A percentile compares a stretch with the other conserved stretches of the same genome.
Evolutionary conservation across 495 filamentous ascomycete genomes (phyloP).

Genomic region (Diplogelasinospora grovesii): DNA sequence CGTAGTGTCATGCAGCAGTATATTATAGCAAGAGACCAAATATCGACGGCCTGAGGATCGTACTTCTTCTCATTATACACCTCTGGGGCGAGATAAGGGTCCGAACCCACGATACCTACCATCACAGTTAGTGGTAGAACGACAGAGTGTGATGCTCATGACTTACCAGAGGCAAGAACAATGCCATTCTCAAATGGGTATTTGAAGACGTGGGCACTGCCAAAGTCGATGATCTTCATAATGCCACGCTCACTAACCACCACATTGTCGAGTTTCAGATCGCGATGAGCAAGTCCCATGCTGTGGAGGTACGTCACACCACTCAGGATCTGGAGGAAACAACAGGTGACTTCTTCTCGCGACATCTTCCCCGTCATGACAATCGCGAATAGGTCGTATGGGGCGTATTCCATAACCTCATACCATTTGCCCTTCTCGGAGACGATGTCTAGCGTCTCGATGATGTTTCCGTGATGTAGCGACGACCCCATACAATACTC

Average conservation of each 20-base stretch:
- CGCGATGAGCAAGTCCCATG: slow-evolving; percentile 92
- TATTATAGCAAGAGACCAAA: slow-evolving; percentile 98
- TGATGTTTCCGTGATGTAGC: slow-evolving; percentile 95
- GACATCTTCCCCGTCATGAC: slow-evolving; percentile 99
- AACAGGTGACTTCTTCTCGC: slow-evolving; percentile 82
- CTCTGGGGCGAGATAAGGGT: slow-evolving; percentile 94
- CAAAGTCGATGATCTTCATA: slow-evolving; percentile 99
- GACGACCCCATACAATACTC: slow-evolving; percentile 99
- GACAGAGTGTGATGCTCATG: not conserved
- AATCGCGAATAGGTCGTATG: slow-evolving; percentile 92
- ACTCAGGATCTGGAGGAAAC: slow-evolving; percentile 88
- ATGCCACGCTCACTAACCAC: slow-evolving; percentile 97
- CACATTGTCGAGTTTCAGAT: slow-evolving; percentile 97
- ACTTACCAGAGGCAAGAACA: slow-evolving; percentile 78
- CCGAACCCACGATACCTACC: slow-evolving; percentile 90
- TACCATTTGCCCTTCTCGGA: slow-evolving; percentile 95
- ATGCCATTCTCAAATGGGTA: slow-evolving; percentile 96
- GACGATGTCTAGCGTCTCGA: slow-evolving; percentile 95
- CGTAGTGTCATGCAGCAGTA: slow-evolving; percentile 98
- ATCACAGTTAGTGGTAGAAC: slow-evolving; percentile 7
- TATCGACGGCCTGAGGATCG: slow-evolving; percentile 87
- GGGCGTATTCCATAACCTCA: slow-evolving; percentile 99
- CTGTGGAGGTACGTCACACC: slow-evolving; percentile 97
- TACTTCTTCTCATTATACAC: slow-evolving; percentile 94
- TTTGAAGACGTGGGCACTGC: slow-evolving; percentile 90